Base-by-base conservation (phyloP, 176 grass and related monocot species). In the Lolium multiflorum region DNA sequence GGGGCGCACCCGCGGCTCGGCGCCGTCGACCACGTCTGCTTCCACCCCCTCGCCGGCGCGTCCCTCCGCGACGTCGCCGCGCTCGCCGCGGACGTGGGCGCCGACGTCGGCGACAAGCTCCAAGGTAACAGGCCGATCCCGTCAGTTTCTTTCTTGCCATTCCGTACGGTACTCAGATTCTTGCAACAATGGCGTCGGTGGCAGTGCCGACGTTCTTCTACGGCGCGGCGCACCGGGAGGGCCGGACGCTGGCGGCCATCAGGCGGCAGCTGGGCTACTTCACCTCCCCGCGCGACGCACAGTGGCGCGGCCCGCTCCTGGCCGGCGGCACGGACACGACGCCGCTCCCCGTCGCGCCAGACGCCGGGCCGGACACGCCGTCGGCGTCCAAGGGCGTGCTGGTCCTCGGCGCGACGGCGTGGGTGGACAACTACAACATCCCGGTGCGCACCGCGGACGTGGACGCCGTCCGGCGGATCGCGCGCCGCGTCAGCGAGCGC, bases 341-440 rank as follows among this genome's bases (percentile, higher is more conserved):
- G 10, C 11, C 79, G 1, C 84, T 92, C 22, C 63, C 62, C 9
- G 39, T 91, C 66, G 52, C 66, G 15, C 93, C 96, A 0, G 91
- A 98, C 74, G 83, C 75, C 25, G 96, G 96, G 0, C 93, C 93
- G 0, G 38, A 1, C 14, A 50, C 70, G 20, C 5, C 85, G 44
- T 58, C 71, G 11, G 57, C 38, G 37, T 83, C 91, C 21, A 94
- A 91, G 82, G 96, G 96, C 59, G 78, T 95, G 71, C 73, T 92
- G 78, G 90, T 88, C 20, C 38, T 98, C 17, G 93, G 93, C 6
- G 93, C 93, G 7, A 93, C 91, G 14, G 52, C 60, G 0, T 95
- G 93, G 93, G 93, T 95, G 6, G 96, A 90, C 88, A 98, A 88
- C 85, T 98, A 93, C 76, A 94, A 95, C 57, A 88, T 98, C 24